phyloP scores from a whole-genome alignment of 768 basidiomycete genomes.

The Termitomyces sp. region DNA sequence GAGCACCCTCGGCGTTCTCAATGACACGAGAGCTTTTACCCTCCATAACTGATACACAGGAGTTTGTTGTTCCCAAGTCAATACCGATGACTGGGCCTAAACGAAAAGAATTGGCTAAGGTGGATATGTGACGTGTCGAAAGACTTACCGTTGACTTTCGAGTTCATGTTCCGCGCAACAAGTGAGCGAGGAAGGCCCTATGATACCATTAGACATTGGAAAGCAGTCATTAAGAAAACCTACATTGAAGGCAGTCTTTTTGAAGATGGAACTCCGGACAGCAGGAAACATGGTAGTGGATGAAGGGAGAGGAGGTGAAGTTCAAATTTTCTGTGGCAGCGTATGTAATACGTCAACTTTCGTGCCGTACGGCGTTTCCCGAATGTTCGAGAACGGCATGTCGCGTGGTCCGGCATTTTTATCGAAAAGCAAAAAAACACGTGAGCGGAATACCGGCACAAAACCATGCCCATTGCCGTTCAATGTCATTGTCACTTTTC shows the following conservation, averaged over 20 bases:
- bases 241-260: slow-evolving; percentile 54
- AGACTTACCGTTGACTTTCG: slow-evolving; percentile 80
- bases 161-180: slow-evolving; percentile 92
- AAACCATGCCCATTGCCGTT: no score
- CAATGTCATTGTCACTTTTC: no score
- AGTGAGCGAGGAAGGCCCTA: slow-evolving; percentile 67
- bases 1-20: slow-evolving; percentile 96
- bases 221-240: slow-evolving; percentile 23
- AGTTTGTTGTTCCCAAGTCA: slow-evolving; percentile 93
- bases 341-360: slow-evolving; percentile 28
- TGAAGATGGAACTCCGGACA: slow-evolving; percentile 53
- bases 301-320: slow-evolving; percentile 36
- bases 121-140: slow-evolving; percentile 9
- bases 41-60: slow-evolving; percentile 93
- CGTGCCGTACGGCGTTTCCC: slow-evolving; percentile 37
- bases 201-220: slow-evolving; percentile 7
- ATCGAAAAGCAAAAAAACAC: not conserved
- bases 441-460: not conserved
- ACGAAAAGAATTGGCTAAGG: not conserved
- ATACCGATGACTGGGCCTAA: slow-evolving; percentile 91
- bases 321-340: slow-evolving; percentile 39
- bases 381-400: slow-evolving; percentile 34
- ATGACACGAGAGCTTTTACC: slow-evolving; percentile 92
- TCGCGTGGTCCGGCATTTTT: slow-evolving; percentile 6
- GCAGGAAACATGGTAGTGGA: slow-evolving; percentile 74